Evolutionary conservation across 75 land plant species (phyloP).

Genomic region (Pinus taeda): DNA sequence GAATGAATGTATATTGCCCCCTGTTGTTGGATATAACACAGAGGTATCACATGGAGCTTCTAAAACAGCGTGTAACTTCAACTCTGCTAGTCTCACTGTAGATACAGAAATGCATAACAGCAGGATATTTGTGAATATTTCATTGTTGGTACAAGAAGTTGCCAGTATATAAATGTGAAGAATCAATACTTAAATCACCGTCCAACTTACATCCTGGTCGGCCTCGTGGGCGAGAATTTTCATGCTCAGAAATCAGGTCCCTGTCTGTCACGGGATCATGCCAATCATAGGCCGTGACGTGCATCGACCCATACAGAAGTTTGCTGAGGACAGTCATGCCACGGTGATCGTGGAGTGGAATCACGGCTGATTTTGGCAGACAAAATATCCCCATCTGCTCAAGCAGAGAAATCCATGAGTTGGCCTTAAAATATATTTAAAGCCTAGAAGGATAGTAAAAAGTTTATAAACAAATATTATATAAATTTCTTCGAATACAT

Average conservation of each 20-base stretch:
- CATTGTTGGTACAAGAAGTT: too few relatives aligned
- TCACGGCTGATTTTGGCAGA: constrained; percentile 77
- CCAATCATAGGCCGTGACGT: constrained; percentile 94
- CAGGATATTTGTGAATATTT: too few relatives aligned
- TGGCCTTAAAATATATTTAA: too few relatives aligned
- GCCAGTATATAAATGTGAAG: too few relatives aligned
- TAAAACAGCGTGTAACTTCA: constrained; percentile 58
- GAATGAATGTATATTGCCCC: constrained; percentile 96
- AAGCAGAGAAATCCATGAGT: too few relatives aligned
- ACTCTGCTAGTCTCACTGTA: constrained; percentile 84
- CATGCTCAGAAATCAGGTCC: too few relatives aligned
- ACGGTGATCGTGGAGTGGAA: constrained; percentile 96
- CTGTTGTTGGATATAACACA: constrained; percentile 70
- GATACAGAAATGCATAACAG: constrained; percentile 4
- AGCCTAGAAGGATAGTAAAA: too few relatives aligned
- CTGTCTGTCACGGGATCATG: constrained; percentile 4
- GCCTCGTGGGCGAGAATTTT: too few relatives aligned
- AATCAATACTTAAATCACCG: too few relatives aligned
- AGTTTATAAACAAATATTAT: too few relatives aligned
- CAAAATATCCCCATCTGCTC: constrained; percentile 90
- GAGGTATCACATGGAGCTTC: constrained; percentile 72
- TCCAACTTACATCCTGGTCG: too few relatives aligned
- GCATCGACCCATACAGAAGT: constrained; percentile 90
- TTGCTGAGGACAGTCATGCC: constrained; percentile 97
- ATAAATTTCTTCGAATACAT: too few relatives aligned